Base-by-base conservation (phyloP, 1,139 yeast genomes). In the Diutina ranongensis region DNA sequence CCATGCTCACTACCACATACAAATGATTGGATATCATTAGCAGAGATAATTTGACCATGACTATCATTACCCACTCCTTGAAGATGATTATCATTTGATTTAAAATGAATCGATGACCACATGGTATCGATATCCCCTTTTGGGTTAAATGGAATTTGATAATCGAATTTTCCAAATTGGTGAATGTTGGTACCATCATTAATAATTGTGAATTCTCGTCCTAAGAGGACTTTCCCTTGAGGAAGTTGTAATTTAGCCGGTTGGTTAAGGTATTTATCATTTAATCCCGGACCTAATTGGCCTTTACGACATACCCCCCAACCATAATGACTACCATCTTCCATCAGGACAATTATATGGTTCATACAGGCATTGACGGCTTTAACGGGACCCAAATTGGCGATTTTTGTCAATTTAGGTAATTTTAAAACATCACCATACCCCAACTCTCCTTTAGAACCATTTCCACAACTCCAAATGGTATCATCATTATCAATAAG, bases 1-100 rank as follows among this genome's bases (percentile, higher is more conserved):
- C 94, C 94, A 59, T 92, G 98, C 57, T 92, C 98, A 56, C 95
- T 86, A 1, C 98, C 98, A 2, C 76, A 71, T 0, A 69, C 68
- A 48, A 67, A 64, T 0, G 41, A 44, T 5, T 45, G 49, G 8
- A 56, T 45, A 1, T 44, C 13, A 4, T 22, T 44, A 3, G 35
- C 38, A 4, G 72, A 72, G 44, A 65, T 69, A 15, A 71, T 53
- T 59, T 92, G 97, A 2, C 83, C 81, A 55, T 85, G 94, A 28
- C 83, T 75, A 55, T 83, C 76, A 61, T 86, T 86, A 0, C 97
- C 97, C 46, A 64, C 54, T 0, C 94, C 79, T 2, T 51, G 38
- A 12, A 46, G 22, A 7, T 25, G 19, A 8, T 35, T 46, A 1
- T n/a, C 46, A 1, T 49, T 47, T n/a, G n/a, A n/a, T 13, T 49